Percentiles rank a stretch among this genome's conserved stretches.
Evolutionary conservation across 179 eudicot species (phyloP).

Genomic region (Spinacia oleracea): DNA sequence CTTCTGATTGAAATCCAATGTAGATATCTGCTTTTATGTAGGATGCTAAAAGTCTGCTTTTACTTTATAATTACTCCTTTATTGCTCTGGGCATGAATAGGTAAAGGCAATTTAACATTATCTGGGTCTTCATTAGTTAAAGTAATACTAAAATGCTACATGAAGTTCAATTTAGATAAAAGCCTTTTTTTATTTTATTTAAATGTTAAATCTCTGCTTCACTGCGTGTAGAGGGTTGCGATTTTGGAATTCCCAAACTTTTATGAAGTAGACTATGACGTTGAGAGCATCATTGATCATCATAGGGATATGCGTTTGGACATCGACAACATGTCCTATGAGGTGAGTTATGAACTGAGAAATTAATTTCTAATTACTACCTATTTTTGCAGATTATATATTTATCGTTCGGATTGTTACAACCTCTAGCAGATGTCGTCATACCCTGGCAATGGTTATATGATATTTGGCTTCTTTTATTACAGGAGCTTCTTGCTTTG

Average conservation of each 20-base stretch:
- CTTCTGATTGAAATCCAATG: too few relatives aligned
- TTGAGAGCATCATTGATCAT: conserved; percentile 54
- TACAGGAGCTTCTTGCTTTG: conserved; percentile 96
- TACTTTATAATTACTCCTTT: background rate
- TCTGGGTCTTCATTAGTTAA: background rate
- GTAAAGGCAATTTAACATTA: background rate
- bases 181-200: background rate
- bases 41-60: background rate
- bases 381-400: background rate
- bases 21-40: background rate
- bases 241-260: conserved; percentile 64
- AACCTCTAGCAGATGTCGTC: too few relatives aligned
- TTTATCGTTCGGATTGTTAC: too few relatives aligned
- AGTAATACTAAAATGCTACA: background rate
- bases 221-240: conserved; percentile 67
- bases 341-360: conserved; percentile 47
- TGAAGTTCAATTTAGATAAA: background rate
- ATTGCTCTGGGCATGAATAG: background rate
- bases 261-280: conserved; percentile 53
- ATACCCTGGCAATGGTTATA: background rate
- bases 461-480: background rate
- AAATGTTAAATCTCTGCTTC: conserved; percentile 7
- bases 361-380: background rate
- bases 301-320: conserved; percentile 94
- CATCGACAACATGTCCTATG: conserved; percentile 93